A percentile compares a stretch with the other conserved stretches of the same genome.
These are phyloP conservation scores for Pholiota adiposa DNA, from an alignment of 1,284 basidiomycete species.

Conservation along the genomic window DNA sequence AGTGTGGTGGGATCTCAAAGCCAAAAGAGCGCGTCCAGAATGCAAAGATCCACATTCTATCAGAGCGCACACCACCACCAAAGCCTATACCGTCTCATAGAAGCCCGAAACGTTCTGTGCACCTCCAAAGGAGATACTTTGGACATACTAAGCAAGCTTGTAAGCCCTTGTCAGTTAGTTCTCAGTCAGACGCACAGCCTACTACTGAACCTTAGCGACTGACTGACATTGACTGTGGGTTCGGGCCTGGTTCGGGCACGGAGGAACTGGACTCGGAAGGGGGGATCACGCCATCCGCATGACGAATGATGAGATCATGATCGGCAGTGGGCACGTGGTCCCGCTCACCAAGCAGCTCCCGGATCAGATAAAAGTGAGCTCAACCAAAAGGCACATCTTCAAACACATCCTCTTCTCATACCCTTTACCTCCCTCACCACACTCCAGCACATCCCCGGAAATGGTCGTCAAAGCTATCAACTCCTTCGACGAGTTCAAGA, in stretches of 20 bases:
- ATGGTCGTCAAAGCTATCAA: conserved; percentile 41
- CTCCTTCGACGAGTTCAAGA: conserved; percentile 34
- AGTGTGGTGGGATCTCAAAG: too few relatives aligned
- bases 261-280: too few relatives aligned
- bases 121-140: too few relatives aligned
- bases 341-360: conserved; percentile 21
- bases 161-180: too few relatives aligned
- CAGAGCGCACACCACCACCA: too few relatives aligned
- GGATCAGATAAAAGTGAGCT: conserved; percentile 18
- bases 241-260: not conserved
- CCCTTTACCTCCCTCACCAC: not conserved
- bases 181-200: too few relatives aligned
- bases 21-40: not conserved
- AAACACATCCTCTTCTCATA: not conserved
- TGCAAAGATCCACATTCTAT: not conserved
- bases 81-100: too few relatives aligned
- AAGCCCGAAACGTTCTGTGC: too few relatives aligned
- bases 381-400: not conserved
- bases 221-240: too few relatives aligned
- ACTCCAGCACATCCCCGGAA: not conserved
- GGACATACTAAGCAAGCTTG: not conserved
- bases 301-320: conserved; percentile 17
- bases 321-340: conserved; percentile 18
- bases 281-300: conserved; percentile 2
- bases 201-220: too few relatives aligned